Base-by-base conservation (phyloP, 1,284 basidiomycete species). In the Polyporus tsugae region DNA sequence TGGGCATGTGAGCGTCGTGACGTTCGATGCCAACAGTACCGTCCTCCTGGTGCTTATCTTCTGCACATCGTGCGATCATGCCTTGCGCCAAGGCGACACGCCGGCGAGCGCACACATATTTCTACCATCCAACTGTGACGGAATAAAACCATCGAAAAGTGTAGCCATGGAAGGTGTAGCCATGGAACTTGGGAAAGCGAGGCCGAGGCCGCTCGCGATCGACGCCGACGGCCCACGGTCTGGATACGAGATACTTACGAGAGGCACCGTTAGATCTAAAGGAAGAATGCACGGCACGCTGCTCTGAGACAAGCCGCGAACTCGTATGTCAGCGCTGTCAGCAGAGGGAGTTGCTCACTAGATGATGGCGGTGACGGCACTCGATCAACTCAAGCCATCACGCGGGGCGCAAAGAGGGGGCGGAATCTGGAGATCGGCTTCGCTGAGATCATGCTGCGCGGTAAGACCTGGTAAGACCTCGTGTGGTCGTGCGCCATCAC, bases 1-100 rank as follows among this genome's bases (percentile, higher is more conserved):
- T 22, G 65, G 68, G 36, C 68, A 72, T 72, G 70, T 72, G 70
- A 69, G 70, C 66, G 59, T 22, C 22, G 46, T 49, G 13, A 49
- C 46, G 42, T 52, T 49, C 60, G 62, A 61, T 55, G 46, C 35
- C 41, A 44, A 42, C 60, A 60, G 35, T 66, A 66, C 70, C 70
- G 39, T 36, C 55, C 6, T 29, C 29, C 6, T 33, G 70, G 70
- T 64, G 67, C 70, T 71, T 68, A 71, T 71, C 70, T 67, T 60
- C 10, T 41, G 39, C 22, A 62, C 70, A 68, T 68, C 64, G 64
- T 60, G 35, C 64, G 49, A 71, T 53, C 29, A 17, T 55, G 52
- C 49, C 49, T 29, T 25, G 49, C 25, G 19, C 25, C 49, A 29
- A 29, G 22, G 52, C 52, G 25, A 53, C 52, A 29, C 29, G 58